Base-by-base conservation (phyloP, 2,329 filamentous ascomycete species). In the Diplocarpon rosae region DNA sequence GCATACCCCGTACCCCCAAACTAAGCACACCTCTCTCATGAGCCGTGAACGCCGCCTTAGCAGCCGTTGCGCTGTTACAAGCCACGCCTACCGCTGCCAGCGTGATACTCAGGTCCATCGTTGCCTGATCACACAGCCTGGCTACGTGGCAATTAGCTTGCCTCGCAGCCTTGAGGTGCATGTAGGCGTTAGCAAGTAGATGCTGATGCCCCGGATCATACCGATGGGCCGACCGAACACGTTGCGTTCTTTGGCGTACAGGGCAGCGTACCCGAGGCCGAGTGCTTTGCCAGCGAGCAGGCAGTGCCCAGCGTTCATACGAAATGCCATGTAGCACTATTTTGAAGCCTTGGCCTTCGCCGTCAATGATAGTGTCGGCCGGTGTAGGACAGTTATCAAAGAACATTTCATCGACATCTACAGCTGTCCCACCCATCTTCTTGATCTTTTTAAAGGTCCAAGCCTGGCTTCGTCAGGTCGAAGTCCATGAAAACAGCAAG, bases 331-430 rank as follows among this genome's bases (percentile, higher is more conserved):
- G 80, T 17, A 88, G 71, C 42, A 88, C 76, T 44, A 87, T 82
- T 56, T 80, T 81, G 69, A 93, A 93, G 0, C 87, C 86, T 46
- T 84, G 71, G 5, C 80, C 78, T 60, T 92, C 83, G 28, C 74
- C 59, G 1, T 86, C 86, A 34, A 93, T 76, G 0, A 90, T 66
- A 0, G 76, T 69, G 33, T 76, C 69, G 0, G 71, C 70, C 0
- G 80, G 76, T 12, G 92, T 75, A 3, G 64, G 61, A 61, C 89
- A 93, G 52, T 80, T 75, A 61, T 92, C 84, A 59, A 93, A 92
- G 63, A 93, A 93, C 1, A 93, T 81, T 59, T 92, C 84, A 53
- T 93, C 93, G 0, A 85, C 84, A 56, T 92, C 85, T 1, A 93
- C 78, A 0, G 85, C 84, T 11, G 84, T 69, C 0, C 85, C 83